Conservation (phyloP, 768 basidiomycete species). For the Neoboletus brunneissimus region DNA sequence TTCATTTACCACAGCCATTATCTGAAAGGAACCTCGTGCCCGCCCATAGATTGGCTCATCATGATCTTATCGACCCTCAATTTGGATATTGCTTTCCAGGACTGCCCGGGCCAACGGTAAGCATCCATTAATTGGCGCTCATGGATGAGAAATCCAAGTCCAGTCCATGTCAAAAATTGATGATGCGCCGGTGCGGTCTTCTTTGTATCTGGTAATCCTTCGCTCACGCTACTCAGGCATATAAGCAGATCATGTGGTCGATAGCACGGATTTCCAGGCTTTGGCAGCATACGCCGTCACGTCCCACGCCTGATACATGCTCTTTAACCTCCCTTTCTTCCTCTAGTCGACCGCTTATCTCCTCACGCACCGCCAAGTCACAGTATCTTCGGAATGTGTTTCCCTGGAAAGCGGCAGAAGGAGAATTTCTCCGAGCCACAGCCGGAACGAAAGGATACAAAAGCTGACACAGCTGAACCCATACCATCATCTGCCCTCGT, state of each 20-base stretch:
- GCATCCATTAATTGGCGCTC: background rate
- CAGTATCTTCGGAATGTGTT: conserved; percentile 33
- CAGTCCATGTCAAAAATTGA: background rate
- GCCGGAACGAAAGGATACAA: conserved; percentile 13
- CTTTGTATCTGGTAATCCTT: background rate
- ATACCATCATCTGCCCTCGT: conserved; percentile 3
- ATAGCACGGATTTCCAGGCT: conserved; percentile 10
- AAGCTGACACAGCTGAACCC: conserved; percentile 4
- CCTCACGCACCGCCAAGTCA: conserved; percentile 5
- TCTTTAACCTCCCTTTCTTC: background rate
- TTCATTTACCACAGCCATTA: background rate
- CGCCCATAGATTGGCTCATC: background rate
- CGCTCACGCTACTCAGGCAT: conserved; percentile 5
- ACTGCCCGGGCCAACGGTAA: background rate
- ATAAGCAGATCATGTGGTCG: conserved; percentile 19
- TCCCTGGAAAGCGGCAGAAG: conserved; percentile 38
- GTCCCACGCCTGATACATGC: conserved; percentile 26
- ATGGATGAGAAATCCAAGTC: conserved; percentile 11
- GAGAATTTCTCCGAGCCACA: conserved; percentile 32
- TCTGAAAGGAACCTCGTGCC: background rate
- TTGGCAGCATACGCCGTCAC: conserved; percentile 11
- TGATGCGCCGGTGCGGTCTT: conserved; percentile 5
- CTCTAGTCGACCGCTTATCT: background rate
- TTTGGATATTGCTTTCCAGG: conserved; percentile 2
- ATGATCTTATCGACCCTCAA: background rate